Conservation (phyloP, 345 rosid species). For the Camelina sativa region DNA sequence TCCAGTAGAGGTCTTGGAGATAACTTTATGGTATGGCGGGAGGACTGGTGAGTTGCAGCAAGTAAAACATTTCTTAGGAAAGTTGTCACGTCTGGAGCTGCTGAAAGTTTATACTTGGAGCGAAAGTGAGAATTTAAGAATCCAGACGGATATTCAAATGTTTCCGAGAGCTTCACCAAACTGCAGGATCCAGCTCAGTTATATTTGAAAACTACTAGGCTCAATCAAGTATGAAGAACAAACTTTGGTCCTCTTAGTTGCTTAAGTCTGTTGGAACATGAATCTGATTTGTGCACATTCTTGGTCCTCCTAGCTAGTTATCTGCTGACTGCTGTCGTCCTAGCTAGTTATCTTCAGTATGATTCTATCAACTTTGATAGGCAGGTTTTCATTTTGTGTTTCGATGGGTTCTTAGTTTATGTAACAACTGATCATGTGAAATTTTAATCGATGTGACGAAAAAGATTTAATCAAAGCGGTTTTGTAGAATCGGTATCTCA, state of each 20-base stretch:
- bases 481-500: no score
- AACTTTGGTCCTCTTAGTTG: neutral
- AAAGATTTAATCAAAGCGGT: no score
- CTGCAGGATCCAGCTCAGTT: neutral
- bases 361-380: neutral
- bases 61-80: slow-evolving; percentile 3
- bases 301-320: neutral
- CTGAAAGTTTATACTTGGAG: neutral
- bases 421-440: no score
- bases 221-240: neutral
- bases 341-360: neutral
- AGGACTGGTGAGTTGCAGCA: neutral
- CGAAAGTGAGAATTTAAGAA: neutral
- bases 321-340: neutral
- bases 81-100: neutral
- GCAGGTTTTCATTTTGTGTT: no score
- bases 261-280: neutral
- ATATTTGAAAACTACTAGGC: neutral
- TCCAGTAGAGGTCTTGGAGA: neutral
- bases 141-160: neutral
- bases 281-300: neutral
- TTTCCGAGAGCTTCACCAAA: no score
- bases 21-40: neutral
- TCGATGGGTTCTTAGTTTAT: no score
- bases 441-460: no score